Percentiles rank a stretch among this genome's conserved stretches.
Conservation (phyloP, 2,329 filamentous ascomycete genomes). For the Monilinia aucupariae region DNA sequence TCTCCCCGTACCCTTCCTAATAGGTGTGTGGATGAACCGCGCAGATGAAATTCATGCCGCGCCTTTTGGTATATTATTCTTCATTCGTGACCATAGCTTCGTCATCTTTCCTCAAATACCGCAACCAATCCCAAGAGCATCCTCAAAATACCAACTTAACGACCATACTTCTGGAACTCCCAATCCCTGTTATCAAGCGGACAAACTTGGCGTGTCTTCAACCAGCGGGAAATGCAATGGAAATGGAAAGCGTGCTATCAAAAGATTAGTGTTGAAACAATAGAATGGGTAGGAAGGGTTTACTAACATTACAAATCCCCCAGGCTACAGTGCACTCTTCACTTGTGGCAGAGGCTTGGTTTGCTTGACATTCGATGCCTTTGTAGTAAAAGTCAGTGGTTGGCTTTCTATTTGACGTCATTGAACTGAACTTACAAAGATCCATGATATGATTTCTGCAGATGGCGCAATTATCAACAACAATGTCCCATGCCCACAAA, state of each 20-base stretch:
- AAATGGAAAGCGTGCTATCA: constrained; percentile 96
- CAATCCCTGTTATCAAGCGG: constrained; percentile 96
- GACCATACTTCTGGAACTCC: constrained; percentile 99
- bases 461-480: constrained; percentile 98
- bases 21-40: constrained; percentile 1
- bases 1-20: not conserved
- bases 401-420: not conserved
- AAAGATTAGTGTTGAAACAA: constrained; percentile 12
- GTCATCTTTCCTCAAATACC: constrained; percentile 2
- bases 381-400: constrained; percentile 17
- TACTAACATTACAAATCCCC: constrained; percentile 95
- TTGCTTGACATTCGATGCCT: constrained; percentile 98
- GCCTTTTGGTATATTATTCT: constrained; percentile 13
- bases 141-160: constrained; percentile 37
- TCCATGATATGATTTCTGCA: constrained; percentile 99
- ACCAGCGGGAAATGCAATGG: constrained; percentile 98
- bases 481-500: constrained; percentile 98
- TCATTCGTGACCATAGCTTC: constrained; percentile 1
- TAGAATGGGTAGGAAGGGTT: not conserved
- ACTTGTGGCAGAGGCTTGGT: constrained; percentile 93
- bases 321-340: constrained; percentile 98
- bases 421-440: constrained; percentile 62
- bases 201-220: constrained; percentile 98
- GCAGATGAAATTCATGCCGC: constrained; percentile 9
- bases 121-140: not conserved